phyloP scores from a whole-genome alignment of 371 early-diverging fungal species.

The Thermomucor indicae-seudaticae region DNA sequence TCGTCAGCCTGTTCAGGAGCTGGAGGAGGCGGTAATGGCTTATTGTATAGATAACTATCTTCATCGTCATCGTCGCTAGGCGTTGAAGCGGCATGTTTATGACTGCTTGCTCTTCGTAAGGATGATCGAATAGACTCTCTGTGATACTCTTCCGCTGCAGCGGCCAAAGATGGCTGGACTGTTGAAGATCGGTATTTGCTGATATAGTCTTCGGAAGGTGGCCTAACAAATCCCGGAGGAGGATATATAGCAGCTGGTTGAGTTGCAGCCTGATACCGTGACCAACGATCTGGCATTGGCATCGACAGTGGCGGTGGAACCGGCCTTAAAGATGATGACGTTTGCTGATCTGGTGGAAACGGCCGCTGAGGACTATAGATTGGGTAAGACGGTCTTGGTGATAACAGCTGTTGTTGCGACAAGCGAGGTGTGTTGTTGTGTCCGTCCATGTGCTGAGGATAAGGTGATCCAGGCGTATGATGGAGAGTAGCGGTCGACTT shows the following conservation, averaged over 20 bases:
- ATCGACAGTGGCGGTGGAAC: not conserved
- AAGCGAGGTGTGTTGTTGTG: no score
- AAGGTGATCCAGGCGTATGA: no score
- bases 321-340: no score
- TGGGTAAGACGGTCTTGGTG: no score
- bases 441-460: no score
- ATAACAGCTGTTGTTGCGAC: no score
- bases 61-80: slow-evolving; percentile 10
- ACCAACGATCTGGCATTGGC: not conserved
- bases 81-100: slow-evolving; percentile 2
- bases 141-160: slow-evolving; percentile 6
- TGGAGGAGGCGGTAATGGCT: slow-evolving; percentile 9
- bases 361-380: no score
- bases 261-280: not conserved
- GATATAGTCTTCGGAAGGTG: slow-evolving; percentile 12
- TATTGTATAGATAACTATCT: not conserved
- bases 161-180: slow-evolving; percentile 9
- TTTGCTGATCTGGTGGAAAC: no score
- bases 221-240: slow-evolving; percentile 8
- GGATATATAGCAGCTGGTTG: slow-evolving; percentile 7
- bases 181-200: slow-evolving; percentile 9
- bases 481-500: no score
- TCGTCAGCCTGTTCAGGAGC: not conserved
- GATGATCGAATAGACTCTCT: slow-evolving; percentile 1
- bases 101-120: not conserved